Percentiles rank a stretch among this genome's conserved stretches.
Evolutionary conservation across 2,329 filamentous ascomycete genomes (phyloP).

Genomic region (Colletotrichum cordylinicola): DNA sequence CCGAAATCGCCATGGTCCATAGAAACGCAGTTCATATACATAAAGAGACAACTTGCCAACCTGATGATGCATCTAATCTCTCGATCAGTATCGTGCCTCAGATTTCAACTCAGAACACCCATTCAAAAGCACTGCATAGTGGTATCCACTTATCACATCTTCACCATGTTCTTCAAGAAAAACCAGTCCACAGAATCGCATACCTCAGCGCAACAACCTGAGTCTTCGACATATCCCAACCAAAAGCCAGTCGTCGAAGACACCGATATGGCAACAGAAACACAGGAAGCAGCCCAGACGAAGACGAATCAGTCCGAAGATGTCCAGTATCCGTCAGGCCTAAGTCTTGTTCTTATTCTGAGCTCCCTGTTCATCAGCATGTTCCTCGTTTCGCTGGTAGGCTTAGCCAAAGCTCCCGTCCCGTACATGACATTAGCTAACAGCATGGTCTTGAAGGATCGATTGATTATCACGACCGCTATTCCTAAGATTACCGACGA

Average conservation of each 20-base stretch:
- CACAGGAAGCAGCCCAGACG: rapidly evolving
- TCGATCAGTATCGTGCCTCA: not conserved
- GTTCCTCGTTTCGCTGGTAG: conserved; percentile 29
- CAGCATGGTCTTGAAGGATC: conserved; percentile 33
- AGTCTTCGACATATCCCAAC: not conserved
- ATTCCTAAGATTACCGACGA: conserved; percentile 35
- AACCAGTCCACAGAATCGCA: not conserved
- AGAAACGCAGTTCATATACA: not conserved
- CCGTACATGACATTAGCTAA: not conserved
- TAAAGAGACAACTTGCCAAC: not conserved
- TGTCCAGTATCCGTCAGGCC: not conserved
- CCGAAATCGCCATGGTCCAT: not conserved
- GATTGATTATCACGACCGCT: conserved; percentile 55
- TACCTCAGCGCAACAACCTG: not conserved
- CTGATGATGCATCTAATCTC: not conserved
- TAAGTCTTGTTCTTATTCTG: conserved; percentile 23
- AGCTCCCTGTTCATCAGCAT: conserved; percentile 26
- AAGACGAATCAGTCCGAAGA: not conserved
- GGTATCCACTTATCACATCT: not conserved
- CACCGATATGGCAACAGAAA: not conserved
- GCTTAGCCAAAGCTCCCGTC: rapidly evolving
- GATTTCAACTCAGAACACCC: not conserved
- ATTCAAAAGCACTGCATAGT: not conserved
- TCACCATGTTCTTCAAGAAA: not conserved
- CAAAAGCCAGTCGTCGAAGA: not conserved